phyloP scores from a whole-genome alignment of 2,329 filamentous ascomycete genomes.

The Fusarium fujikuroi region DNA sequence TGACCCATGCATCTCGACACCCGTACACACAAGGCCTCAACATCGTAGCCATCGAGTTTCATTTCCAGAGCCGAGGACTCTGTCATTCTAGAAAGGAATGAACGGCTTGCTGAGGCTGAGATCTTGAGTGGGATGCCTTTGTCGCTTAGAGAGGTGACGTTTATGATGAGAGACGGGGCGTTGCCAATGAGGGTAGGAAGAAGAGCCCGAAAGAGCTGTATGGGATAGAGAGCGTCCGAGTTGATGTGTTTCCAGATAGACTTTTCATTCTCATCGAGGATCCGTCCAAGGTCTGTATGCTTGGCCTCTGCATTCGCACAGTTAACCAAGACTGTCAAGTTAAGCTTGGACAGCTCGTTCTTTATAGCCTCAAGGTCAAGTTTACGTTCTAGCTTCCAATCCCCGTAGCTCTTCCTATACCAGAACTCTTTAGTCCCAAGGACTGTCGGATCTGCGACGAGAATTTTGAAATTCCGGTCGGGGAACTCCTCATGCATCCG shows the following conservation, averaged over 20 bases:
- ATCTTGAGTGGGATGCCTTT: neutral
- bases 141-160: neutral
- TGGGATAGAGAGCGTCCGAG: neutral
- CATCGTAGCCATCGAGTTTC: neutral
- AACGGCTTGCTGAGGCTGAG: neutral
- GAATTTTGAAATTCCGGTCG: neutral
- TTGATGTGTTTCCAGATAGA: neutral
- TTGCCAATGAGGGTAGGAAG: neutral
- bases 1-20: neutral
- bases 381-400: neutral
- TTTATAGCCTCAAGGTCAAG: neutral
- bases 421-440: neutral
- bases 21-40: neutral
- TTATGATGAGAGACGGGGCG: neutral
- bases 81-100: neutral
- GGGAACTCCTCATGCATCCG: neutral
- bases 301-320: neutral
- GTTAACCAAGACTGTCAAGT: neutral
- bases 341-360: neutral
- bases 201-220: neutral
- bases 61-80: neutral
- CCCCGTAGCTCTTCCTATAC: neutral
- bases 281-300: too few species aligned
- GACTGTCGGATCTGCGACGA: neutral
- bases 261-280: neutral